A percentile compares a stretch with the other conserved stretches of the same genome.
Conservation (phyloP, 2,329 filamentous ascomycete genomes). For the Aaosphaeria arxii region DNA sequence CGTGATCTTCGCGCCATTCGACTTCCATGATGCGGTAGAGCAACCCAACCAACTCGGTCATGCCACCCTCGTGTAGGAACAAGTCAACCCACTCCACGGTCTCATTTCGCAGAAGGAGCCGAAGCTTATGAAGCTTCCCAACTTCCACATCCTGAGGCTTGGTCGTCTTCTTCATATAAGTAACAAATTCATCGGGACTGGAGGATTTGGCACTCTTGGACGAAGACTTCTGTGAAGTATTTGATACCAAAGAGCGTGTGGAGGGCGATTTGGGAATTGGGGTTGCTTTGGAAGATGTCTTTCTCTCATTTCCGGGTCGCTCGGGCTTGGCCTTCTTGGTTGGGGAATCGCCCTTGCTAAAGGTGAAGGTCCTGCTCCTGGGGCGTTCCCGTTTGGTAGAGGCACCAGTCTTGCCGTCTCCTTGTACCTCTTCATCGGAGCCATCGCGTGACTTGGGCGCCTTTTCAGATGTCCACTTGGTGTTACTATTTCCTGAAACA, state of each 20-base stretch:
- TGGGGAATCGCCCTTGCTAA: conserved; percentile 69
- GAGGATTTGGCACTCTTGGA: conserved; percentile 72
- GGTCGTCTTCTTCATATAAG: conserved; percentile 76
- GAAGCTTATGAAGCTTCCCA: conserved; percentile 91
- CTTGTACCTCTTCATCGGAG: conserved; percentile 18
- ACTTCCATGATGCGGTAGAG: conserved; percentile 91
- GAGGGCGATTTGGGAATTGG: conserved; percentile 65
- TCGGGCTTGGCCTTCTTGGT: conserved; percentile 73
- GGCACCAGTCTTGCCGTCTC: conserved; percentile 16
- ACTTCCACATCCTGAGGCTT: conserved; percentile 85
- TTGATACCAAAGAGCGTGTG: conserved; percentile 53
- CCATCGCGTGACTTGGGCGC: conserved; percentile 31
- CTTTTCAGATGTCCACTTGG: conserved; percentile 44
- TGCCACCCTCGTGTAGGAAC: conserved; percentile 85
- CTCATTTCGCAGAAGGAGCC: conserved; percentile 86
- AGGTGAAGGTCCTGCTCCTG: conserved; percentile 74
- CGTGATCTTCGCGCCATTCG: conserved; percentile 97
- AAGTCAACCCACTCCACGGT: conserved; percentile 93
- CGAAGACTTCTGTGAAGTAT: conserved; percentile 56
- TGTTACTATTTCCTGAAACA: conserved; percentile 27
- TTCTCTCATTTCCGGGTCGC: conserved; percentile 59
- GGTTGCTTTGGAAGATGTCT: conserved; percentile 65
- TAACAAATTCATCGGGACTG: conserved; percentile 78
- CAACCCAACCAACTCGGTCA: conserved; percentile 84
- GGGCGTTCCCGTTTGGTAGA: conserved; percentile 48